Conservation (phyloP, 192 early-diverging fungal species). For the Mortierella hygrophila region DNA sequence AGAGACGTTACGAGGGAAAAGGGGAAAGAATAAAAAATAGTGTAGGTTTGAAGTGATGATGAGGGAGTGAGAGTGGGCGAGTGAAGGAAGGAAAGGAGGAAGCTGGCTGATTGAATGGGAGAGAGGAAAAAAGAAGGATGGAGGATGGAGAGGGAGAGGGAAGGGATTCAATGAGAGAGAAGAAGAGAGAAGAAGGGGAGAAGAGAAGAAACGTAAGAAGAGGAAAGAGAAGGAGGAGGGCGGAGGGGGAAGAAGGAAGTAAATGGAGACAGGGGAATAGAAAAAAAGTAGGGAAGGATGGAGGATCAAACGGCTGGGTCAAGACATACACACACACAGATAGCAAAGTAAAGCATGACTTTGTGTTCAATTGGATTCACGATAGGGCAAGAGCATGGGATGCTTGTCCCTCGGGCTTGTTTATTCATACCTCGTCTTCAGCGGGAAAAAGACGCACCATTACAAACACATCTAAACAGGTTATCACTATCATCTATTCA, state of each 20-base stretch:
- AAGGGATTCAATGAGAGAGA: conserved; percentile 10
- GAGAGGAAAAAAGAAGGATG: background rate
- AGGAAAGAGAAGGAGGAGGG: background rate
- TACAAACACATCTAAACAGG: too few species aligned
- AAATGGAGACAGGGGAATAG: background rate
- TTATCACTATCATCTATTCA: too few species aligned
- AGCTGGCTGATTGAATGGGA: background rate
- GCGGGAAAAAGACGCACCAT: too few species aligned
- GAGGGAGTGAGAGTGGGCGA: background rate
- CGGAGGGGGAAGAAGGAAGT: background rate
- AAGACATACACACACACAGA: too few species aligned
- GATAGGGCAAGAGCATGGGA: too few species aligned
- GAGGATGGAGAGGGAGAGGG: background rate
- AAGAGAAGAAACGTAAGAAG: background rate
- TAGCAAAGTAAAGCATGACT: too few species aligned
- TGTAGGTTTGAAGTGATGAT: background rate
- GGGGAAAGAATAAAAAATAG: background rate
- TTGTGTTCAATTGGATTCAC: too few species aligned
- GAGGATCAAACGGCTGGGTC: too few species aligned
- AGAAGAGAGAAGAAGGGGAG: background rate
- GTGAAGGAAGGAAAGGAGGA: background rate
- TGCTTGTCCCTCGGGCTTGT: too few species aligned
- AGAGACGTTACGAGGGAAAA: background rate
- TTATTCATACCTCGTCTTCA: too few species aligned
- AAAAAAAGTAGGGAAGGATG: background rate